Evolutionary conservation across 495 filamentous ascomycete genomes (phyloP), one percentile per base, ranked within the genome.

Genomic region (Daldinia decipiens): DNA sequence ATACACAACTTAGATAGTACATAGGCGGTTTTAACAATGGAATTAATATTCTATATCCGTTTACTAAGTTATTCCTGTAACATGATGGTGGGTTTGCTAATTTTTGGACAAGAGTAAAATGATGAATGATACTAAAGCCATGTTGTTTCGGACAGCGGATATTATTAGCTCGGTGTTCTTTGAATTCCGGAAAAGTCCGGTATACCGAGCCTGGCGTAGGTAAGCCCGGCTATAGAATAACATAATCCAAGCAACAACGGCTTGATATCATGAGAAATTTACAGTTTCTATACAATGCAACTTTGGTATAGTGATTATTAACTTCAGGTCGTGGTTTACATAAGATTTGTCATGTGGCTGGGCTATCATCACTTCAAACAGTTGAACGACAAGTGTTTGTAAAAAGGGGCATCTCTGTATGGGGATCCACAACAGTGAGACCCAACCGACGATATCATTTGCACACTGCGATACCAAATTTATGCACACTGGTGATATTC

Each of bases 1-100:
- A 57, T 45, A 71, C 31, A 52, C 24, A 26, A 39, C 4, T 40
- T 2, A 62, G 27, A 6, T 34, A 63, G 11, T 4, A 6, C 12
- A 32, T 27, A 6, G 1, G 15, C 56, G 43, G 59, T 36, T 17
- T 67, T 67, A 50, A 50, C 38, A 32, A 59, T 71, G 62, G 62
- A 67, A 17, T 67, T 71, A 67, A 31, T 59, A 62, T 40, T 66
- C 24, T 52, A 62, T 62, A 36, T 5, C 63, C 52, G 62, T 2
- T n/a, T 31, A 17, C 27, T 53, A 27, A 29, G 24, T 15, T 31
- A 17, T 53, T 29, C 15, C 2, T n/a, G 27, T 31, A n/a, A n/a
- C 15, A 31, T 13, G 19, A 47, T 24, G 19, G 12, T 47, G 17
- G 19, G 24, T 47, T 47, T 47, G 8, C 3, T 12, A 13, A 21